Conservation (phyloP, 257 asterid genomes). For the Verbena officinalis region DNA sequence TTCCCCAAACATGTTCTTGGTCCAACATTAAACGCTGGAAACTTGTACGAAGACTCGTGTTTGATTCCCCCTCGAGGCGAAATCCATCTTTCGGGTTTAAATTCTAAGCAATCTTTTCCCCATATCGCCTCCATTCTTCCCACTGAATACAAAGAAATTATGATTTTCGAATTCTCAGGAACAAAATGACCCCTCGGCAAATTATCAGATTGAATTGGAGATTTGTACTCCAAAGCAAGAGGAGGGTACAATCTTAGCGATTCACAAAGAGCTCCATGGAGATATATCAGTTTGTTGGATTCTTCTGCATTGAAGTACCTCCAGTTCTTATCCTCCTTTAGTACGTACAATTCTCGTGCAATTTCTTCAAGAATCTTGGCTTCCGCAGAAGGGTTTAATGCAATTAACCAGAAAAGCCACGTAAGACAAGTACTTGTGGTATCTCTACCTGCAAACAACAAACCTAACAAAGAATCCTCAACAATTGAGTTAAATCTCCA, state of each 20-base stretch:
- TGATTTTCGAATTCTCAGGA: neutral
- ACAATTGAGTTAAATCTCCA: neutral
- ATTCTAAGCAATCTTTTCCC: conserved; percentile 31
- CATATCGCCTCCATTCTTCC: conserved; percentile 28
- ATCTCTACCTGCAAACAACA: conserved; percentile 28
- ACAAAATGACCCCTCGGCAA: conserved; percentile 24
- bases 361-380: conserved; percentile 24
- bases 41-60: conserved; percentile 29
- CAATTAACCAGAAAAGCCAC: conserved; percentile 32
- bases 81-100: conserved; percentile 37
- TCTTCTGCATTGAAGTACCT: neutral
- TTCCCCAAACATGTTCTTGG: conserved; percentile 33
- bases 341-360: neutral
- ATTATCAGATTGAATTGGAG: conserved; percentile 11
- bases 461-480: conserved; percentile 19
- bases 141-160: conserved; percentile 19
- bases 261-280: conserved; percentile 32
- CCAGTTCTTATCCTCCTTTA: neutral
- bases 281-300: conserved; percentile 4
- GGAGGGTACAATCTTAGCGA: conserved; percentile 31
- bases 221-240: conserved; percentile 24
- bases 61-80: neutral
- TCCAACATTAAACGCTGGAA: conserved; percentile 26
- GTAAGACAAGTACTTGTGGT: conserved; percentile 27
- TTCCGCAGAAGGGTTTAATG: conserved; percentile 11